phyloP scores from a whole-genome alignment of 768 basidiomycete genomes.

The Leucogyrophana mollusca region DNA sequence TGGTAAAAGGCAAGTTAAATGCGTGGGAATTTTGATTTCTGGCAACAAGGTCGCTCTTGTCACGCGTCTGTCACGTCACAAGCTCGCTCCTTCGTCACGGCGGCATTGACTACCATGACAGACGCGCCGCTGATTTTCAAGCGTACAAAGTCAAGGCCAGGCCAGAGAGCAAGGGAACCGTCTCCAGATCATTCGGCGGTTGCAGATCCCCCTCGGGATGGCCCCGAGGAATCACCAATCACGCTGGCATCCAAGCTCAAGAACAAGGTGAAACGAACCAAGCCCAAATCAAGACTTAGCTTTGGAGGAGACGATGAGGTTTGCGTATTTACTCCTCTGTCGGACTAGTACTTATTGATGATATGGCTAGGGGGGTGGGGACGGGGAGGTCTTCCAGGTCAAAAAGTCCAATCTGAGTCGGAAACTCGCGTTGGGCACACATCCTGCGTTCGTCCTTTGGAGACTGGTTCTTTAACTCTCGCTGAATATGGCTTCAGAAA shows the following conservation, averaged over 20 bases:
- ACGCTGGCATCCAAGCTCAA: slow-evolving; percentile 66
- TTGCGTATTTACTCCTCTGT: slow-evolving; percentile 18
- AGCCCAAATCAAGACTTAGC: slow-evolving; percentile 68
- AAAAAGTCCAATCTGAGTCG: slow-evolving; percentile 79
- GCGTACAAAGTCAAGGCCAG: slow-evolving; percentile 38
- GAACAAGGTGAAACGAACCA: slow-evolving; percentile 65
- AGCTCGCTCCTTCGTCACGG: slow-evolving; percentile 9
- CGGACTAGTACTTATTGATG: slow-evolving; percentile 25
- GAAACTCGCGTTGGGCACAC: slow-evolving; percentile 57
- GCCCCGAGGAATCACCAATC: slow-evolving; percentile 52
- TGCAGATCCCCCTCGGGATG: slow-evolving; percentile 13
- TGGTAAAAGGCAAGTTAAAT: slow-evolving; percentile 12
- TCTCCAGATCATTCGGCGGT: slow-evolving; percentile 34
- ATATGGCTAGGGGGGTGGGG: slow-evolving; percentile 46
- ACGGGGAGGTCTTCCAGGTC: slow-evolving; percentile 68
- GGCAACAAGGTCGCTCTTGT: slow-evolving; percentile 5
- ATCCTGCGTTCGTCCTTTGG: slow-evolving; percentile 44
- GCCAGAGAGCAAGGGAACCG: slow-evolving; percentile 38
- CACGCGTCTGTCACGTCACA: slow-evolving; percentile 26
- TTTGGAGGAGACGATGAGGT: slow-evolving; percentile 77
- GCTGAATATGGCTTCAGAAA: slow-evolving; percentile 29
- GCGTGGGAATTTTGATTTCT: slow-evolving; percentile 27
- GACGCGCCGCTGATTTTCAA: slow-evolving; percentile 42
- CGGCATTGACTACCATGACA: slow-evolving; percentile 20
- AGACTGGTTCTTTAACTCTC: slow-evolving; percentile 10